Conservation (phyloP, 1,284 basidiomycete genomes). For the Anthracocystis panici-leucophaei region DNA sequence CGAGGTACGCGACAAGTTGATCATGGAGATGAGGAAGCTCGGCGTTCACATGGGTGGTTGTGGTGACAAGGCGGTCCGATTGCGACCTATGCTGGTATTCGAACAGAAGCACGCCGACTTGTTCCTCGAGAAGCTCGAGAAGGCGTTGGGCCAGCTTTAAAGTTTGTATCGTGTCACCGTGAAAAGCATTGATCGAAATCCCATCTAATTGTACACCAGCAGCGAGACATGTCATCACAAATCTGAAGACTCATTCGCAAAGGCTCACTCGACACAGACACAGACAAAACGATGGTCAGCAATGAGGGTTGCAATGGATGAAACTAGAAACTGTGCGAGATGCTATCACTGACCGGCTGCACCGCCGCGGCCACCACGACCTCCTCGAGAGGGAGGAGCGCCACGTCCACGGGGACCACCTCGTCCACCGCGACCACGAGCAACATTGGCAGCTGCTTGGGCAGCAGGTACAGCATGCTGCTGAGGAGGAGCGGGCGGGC, state of each 20-base stretch:
- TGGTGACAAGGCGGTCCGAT: conserved; percentile 71
- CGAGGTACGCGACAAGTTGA: conserved; percentile 71
- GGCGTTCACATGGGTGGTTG: conserved; percentile 72
- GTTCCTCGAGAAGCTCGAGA: conserved; percentile 69
- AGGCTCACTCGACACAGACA: not conserved
- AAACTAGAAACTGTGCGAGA: too few relatives aligned
- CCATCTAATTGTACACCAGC: too few relatives aligned
- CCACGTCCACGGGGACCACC: conserved; percentile 28
- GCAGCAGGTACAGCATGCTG: conserved; percentile 13
- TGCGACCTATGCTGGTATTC: conserved; percentile 73
- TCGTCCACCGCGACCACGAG: conserved; percentile 35
- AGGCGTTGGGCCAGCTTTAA: conserved; percentile 38
- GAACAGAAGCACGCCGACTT: conserved; percentile 71
- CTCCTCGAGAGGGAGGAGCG: not conserved
- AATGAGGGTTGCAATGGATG: too few relatives aligned
- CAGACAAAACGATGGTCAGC: not conserved
- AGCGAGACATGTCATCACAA: too few relatives aligned
- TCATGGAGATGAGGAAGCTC: conserved; percentile 70
- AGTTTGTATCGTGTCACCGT: not conserved
- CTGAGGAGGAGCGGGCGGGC: conserved; percentile 19
- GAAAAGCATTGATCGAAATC: too few relatives aligned
- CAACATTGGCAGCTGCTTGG: conserved; percentile 11
- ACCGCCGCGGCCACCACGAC: conserved; percentile 13
- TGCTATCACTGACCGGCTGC: conserved; percentile 20
- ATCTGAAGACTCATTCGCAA: not conserved